Conservation (phyloP, 495 filamentous ascomycete species). For the Aspergillus nidulans region DNA sequence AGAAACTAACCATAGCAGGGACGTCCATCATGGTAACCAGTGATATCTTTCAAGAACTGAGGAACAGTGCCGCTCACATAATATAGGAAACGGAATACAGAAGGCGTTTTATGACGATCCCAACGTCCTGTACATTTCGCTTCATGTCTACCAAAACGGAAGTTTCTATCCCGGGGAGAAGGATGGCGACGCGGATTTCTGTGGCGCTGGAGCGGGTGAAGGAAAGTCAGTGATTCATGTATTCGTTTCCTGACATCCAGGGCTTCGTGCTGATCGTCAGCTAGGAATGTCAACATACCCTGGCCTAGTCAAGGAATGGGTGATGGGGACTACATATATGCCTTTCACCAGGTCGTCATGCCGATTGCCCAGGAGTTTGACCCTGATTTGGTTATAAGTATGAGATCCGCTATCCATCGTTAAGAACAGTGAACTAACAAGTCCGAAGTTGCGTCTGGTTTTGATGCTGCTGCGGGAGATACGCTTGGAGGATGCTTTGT, state of each 20-base stretch:
- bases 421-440: slow-evolving; percentile 6
- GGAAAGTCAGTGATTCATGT: slow-evolving; percentile 50
- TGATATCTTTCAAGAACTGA: not conserved
- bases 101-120: slow-evolving; percentile 93
- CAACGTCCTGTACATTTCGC: slow-evolving; percentile 90
- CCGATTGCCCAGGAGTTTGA: slow-evolving; percentile 89
- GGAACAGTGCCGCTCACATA: slow-evolving; percentile 17
- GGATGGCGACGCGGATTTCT: slow-evolving; percentile 71
- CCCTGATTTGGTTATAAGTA: slow-evolving; percentile 86
- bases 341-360: slow-evolving; percentile 97
- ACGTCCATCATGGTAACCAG: slow-evolving; percentile 57
- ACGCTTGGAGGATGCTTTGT: slow-evolving; percentile 89
- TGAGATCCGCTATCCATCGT: slow-evolving; percentile 3
- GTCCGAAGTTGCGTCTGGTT: slow-evolving; percentile 75
- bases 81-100: slow-evolving; percentile 88
- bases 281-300: slow-evolving; percentile 88
- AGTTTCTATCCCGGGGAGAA: slow-evolving; percentile 79
- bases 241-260: not conserved
- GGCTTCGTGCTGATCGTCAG: slow-evolving; percentile 11
- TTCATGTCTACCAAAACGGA: slow-evolving; percentile 83
- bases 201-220: slow-evolving; percentile 65
- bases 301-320: slow-evolving; percentile 93
- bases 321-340: slow-evolving; percentile 93
- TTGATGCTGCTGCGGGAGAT: slow-evolving; percentile 93
- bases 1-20: slow-evolving; percentile 41